Conservation (phyloP, 2,329 filamentous ascomycete genomes). For the Remersonia thermophila region DNA sequence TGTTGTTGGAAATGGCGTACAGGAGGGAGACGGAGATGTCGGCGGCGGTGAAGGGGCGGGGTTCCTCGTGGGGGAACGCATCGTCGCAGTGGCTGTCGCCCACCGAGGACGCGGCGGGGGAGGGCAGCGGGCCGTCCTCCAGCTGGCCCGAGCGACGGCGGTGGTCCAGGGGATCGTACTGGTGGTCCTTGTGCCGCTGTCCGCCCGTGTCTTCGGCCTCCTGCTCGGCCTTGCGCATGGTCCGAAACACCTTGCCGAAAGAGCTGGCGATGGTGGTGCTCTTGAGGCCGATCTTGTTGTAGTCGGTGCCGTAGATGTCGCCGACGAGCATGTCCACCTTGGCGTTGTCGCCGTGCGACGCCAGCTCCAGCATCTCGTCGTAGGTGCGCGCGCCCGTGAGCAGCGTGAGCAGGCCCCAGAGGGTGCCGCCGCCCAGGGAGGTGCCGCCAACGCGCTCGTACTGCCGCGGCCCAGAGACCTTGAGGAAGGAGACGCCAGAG, state of each 20-base stretch:
- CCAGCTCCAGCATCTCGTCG: constrained; percentile 91
- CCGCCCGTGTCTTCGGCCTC: constrained; percentile 62
- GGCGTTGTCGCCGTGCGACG: constrained; percentile 81
- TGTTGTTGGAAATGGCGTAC: constrained; percentile 95
- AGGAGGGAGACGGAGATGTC: constrained; percentile 86
- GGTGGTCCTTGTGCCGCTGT: constrained; percentile 26
- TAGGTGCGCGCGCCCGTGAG: constrained; percentile 92
- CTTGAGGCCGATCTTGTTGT: constrained; percentile 91
- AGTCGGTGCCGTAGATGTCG: constrained; percentile 94
- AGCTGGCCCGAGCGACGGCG: no score
- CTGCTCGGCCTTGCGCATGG: constrained; percentile 73
- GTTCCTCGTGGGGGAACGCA: constrained; percentile 5
- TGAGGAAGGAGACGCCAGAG: constrained; percentile 92
- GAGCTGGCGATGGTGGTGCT: constrained; percentile 90
- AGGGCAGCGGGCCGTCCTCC: not conserved
- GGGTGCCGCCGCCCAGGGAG: constrained; percentile 87
- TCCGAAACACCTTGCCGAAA: constrained; percentile 91
- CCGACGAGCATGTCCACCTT: constrained; percentile 94
- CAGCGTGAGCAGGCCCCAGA: constrained; percentile 88
- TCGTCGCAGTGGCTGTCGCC: constrained; percentile 1
- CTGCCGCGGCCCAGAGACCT: constrained; percentile 78
- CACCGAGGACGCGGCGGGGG: not conserved
- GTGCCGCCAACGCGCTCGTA: constrained; percentile 90
- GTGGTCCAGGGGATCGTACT: constrained; percentile 1
- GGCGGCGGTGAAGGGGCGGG: constrained; percentile 55